A percentile compares a stretch with the other conserved stretches of the same genome.
Evolutionary conservation across 2,329 filamentous ascomycete species (phyloP).

Genomic region (Bipolaris cookei): DNA sequence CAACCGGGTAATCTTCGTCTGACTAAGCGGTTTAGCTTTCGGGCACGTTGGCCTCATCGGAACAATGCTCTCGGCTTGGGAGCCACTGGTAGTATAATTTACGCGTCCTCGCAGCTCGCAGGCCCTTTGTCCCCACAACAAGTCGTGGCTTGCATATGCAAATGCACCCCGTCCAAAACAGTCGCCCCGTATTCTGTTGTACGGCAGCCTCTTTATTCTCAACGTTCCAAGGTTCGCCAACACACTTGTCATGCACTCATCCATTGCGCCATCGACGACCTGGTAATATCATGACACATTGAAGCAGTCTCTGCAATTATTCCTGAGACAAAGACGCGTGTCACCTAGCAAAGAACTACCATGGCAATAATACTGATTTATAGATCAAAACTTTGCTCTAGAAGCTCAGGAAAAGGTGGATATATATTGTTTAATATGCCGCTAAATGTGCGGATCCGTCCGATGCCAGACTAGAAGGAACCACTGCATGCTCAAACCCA

Average conservation of each 20-base stretch:
- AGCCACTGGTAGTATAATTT: slow-evolving; percentile 1
- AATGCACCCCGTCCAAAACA: slow-evolving; percentile 1
- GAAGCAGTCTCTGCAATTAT: background rate
- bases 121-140: slow-evolving; percentile 9
- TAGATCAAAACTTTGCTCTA: slow-evolving; percentile 1
- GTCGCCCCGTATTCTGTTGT: background rate
- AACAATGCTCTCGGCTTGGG: background rate
- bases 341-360: background rate
- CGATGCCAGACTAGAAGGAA: slow-evolving; percentile 8
- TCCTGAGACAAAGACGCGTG: slow-evolving; percentile 5
- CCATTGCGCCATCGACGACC: slow-evolving; percentile 7
- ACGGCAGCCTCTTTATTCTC: background rate
- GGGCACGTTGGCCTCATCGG: slow-evolving; percentile 2
- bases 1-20: background rate
- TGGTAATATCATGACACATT: slow-evolving; percentile 3
- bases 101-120: slow-evolving; percentile 15
- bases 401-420: slow-evolving; percentile 14
- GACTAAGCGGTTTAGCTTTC: background rate
- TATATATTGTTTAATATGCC: slow-evolving; percentile 19
- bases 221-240: background rate
- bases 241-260: background rate
- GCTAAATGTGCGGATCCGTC: slow-evolving; percentile 7
- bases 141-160: slow-evolving; percentile 13
- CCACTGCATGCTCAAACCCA: background rate
- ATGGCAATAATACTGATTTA: background rate